These are phyloP conservation scores for Fusarium citri DNA, from an alignment of 2,329 filamentous ascomycete genomes.

Conservation along the genomic window DNA sequence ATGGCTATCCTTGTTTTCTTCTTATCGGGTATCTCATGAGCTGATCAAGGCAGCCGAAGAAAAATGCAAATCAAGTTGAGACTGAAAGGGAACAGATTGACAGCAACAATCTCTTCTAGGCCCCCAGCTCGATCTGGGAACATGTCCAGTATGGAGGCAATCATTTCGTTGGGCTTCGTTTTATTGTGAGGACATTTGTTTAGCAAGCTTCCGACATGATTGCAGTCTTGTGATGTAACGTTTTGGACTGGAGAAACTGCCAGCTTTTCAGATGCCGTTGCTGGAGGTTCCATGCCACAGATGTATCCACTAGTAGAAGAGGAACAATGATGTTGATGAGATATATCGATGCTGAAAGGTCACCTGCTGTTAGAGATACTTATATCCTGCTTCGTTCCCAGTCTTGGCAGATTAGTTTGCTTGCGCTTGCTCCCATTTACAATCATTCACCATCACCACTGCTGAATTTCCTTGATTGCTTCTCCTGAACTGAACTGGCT, in stretches of 20 bases:
- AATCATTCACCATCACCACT: neutral
- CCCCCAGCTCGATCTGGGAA: no score
- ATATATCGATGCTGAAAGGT: neutral
- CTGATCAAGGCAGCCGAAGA: neutral
- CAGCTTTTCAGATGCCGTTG: no score
- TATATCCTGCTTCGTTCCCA: neutral
- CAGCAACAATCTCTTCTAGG: no score
- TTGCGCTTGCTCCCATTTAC: neutral
- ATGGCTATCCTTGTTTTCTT: neutral
- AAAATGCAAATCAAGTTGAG: neutral
- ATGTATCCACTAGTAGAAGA: no score
- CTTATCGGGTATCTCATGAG: neutral
- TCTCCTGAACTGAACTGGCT: neutral
- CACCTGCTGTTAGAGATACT: neutral
- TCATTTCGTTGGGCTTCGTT: no score
- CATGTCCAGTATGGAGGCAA: no score
- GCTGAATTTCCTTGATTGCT: neutral
- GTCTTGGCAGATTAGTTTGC: neutral
- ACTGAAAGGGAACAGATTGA: neutral
- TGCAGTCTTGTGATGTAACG: no score
- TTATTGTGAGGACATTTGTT: no score
- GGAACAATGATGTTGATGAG: no score
- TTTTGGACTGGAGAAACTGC: no score
- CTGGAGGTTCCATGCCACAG: no score
- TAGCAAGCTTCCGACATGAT: no score